Percentiles rank a stretch among this genome's conserved stretches.
Conservation (phyloP, 352 stramenopile genomes). For the Phytophthora meadii region DNA sequence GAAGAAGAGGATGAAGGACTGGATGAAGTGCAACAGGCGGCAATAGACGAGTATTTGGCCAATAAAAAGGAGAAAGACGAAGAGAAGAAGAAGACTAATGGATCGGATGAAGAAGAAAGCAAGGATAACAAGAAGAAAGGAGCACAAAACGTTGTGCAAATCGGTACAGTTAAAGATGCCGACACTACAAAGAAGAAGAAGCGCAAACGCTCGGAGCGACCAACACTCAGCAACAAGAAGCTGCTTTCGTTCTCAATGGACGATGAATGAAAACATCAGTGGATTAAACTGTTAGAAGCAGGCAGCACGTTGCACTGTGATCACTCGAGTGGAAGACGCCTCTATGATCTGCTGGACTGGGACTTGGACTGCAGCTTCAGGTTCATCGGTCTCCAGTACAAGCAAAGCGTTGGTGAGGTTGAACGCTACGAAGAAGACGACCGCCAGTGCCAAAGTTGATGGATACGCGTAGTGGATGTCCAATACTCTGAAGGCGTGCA, state of each 20-base stretch:
- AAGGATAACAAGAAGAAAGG: constrained; percentile 28
- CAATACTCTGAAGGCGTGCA: constrained; percentile 34
- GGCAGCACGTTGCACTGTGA: constrained; percentile 31
- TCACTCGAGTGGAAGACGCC: constrained; percentile 21
- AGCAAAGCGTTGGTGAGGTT: constrained; percentile 69
- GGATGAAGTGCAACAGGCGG: constrained; percentile 83
- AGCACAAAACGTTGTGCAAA: constrained; percentile 53
- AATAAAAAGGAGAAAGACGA: constrained; percentile 61
- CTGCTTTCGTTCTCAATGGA: constrained; percentile 87
- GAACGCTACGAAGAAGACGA: constrained; percentile 59
- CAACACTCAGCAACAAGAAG: constrained; percentile 76
- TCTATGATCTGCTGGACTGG: constrained; percentile 15
- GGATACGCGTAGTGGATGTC: constrained; percentile 42
- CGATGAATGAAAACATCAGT: constrained; percentile 44
- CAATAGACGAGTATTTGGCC: constrained; percentile 74
- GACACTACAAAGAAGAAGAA: constrained; percentile 63
- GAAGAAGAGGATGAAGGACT: constrained; percentile 69
- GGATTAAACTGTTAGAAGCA: constrained; percentile 23
- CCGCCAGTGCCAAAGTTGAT: constrained; percentile 33
- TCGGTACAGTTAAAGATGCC: constrained; percentile 30
- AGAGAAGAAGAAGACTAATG: constrained; percentile 28
- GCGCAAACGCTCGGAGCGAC: constrained; percentile 45
- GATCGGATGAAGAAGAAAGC: constrained; percentile 1
- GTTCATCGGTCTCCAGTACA: constrained; percentile 50
- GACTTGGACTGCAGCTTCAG: constrained; percentile 2